Evolutionary conservation across 805 yeast species (phyloP).

Genomic region (Yamadazyma ubonensis): DNA sequence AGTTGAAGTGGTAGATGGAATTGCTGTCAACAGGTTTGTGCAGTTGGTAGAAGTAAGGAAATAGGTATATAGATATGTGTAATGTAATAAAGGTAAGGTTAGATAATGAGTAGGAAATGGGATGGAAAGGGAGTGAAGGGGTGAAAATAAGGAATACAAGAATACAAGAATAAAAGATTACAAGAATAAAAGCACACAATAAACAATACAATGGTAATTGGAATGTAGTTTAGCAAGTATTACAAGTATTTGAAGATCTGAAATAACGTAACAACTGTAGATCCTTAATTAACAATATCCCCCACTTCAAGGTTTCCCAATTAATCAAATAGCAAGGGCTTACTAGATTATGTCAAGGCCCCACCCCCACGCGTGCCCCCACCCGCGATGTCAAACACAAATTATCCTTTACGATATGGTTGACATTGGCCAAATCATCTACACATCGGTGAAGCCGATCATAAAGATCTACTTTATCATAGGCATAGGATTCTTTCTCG

Average conservation of each 20-base stretch:
- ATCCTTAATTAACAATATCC: too few species aligned
- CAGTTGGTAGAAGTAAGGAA: neutral
- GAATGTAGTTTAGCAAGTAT: too few species aligned
- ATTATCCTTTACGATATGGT: constrained; percentile 9
- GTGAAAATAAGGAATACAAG: too few species aligned
- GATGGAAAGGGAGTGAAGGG: too few species aligned
- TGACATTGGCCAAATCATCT: constrained; percentile 63
- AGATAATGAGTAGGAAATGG: neutral
- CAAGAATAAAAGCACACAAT: too few species aligned
- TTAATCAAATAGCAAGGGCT: too few species aligned
- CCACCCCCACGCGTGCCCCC: neutral
- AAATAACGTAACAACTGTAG: too few species aligned
- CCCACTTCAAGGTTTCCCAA: too few species aligned
- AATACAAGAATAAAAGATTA: too few species aligned
- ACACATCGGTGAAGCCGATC: constrained; percentile 82
- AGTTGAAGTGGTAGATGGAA: neutral
- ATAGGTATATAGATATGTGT: neutral
- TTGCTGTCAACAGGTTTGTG: neutral
- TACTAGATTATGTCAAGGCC: too few species aligned
- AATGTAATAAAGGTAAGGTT: neutral
- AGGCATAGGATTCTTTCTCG: constrained; percentile 62
- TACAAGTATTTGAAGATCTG: too few species aligned
- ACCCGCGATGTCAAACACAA: neutral
- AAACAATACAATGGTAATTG: too few species aligned
- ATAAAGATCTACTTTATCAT: constrained; percentile 76